Evolutionary conservation across 2,329 filamentous ascomycete genomes (phyloP).

Genomic region (Sarocladiaceae sp.): DNA sequence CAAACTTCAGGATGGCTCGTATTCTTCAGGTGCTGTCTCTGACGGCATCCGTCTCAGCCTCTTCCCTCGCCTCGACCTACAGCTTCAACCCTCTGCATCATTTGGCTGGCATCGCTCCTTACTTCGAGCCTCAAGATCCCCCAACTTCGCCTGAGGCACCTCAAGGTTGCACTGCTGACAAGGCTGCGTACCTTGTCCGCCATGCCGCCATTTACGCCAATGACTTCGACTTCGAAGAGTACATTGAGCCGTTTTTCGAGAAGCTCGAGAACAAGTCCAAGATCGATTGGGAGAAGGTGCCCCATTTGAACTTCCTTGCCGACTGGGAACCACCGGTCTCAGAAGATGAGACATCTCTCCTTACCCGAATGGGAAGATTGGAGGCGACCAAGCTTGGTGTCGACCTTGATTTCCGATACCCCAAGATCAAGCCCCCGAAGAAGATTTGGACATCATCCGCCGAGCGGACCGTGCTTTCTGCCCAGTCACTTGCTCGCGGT

Average conservation of each 20-base stretch:
- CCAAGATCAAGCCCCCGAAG: constrained; percentile 42
- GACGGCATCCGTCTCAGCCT: constrained; percentile 13
- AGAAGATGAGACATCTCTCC: constrained; percentile 48
- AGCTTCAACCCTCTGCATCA: constrained; percentile 48
- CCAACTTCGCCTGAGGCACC: constrained; percentile 36
- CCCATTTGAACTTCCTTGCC: constrained; percentile 48
- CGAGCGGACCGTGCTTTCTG: constrained; percentile 53
- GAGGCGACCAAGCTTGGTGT: constrained; percentile 55
- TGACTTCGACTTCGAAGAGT: constrained; percentile 51
- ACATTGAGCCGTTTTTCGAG: constrained; percentile 48
- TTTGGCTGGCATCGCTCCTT: constrained; percentile 49
- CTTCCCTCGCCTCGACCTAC: constrained; percentile 38
- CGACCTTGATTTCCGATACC: constrained; percentile 52
- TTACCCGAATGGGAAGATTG: constrained; percentile 55
- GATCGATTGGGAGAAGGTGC: constrained; percentile 51
- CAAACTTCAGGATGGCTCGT: constrained; percentile 3
- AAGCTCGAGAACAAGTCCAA: constrained; percentile 50
- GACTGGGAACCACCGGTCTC: constrained; percentile 52
- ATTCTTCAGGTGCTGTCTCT: constrained; percentile 10
- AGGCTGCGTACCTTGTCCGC: constrained; percentile 50
- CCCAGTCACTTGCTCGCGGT: constrained; percentile 51
- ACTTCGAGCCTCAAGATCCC: constrained; percentile 49
- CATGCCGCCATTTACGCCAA: constrained; percentile 56
- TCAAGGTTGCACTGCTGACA: constrained; percentile 42
- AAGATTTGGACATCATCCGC: constrained; percentile 58